Base-by-base conservation (phyloP, 129 eudicot species). In the sunflower (Helianthus annuus) region DNA sequence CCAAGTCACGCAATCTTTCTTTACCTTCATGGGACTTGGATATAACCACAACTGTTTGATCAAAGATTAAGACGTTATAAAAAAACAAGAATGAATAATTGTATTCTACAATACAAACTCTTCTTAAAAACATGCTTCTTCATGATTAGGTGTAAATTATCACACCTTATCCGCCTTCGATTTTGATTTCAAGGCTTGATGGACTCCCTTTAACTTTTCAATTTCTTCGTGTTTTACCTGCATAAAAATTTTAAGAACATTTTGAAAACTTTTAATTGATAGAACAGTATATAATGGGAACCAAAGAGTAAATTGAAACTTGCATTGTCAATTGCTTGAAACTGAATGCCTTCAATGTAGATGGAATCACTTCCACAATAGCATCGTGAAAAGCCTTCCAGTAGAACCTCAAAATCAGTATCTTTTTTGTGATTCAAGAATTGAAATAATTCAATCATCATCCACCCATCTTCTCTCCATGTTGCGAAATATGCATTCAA, bases 271-370 rank as follows among this genome's bases (percentile, higher is more conserved):
- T 32, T 2, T 32, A 32, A 32, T 27, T 32, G 36, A 32, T 32
- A 44, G 11, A 48, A 12, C 5, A 3, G 11, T 49, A 13, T 49
- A 4, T 17, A 51, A 5, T 51, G 9, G 2, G 56, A 51, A 9
- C 56, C 7, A 51, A 51, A 51, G 22, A 0, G 22, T 51, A 51
- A 14, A 5, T 14, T 5, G 0, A 14, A 51, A 51, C 56, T 51
- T 51, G 56, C 56, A 51, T 51, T 51, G 56, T 51, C 56, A 51
- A 51, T 51, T n/a, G 56, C 22, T 51, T n/a, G 56, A 51, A 51
- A 51, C 3, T 14, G 22, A 5, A 51, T 51, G 56, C 56, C 56
- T 51, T 51, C 56, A 51, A 51, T 51, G 56, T 51, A 51, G 22
- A n/a, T 4, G 7, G 56, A 14, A 51, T n/a, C 22, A 14, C 9